Evolutionary conservation across 306 rosid genomes (phyloP).

Genomic region (Alnus glutinosa): DNA sequence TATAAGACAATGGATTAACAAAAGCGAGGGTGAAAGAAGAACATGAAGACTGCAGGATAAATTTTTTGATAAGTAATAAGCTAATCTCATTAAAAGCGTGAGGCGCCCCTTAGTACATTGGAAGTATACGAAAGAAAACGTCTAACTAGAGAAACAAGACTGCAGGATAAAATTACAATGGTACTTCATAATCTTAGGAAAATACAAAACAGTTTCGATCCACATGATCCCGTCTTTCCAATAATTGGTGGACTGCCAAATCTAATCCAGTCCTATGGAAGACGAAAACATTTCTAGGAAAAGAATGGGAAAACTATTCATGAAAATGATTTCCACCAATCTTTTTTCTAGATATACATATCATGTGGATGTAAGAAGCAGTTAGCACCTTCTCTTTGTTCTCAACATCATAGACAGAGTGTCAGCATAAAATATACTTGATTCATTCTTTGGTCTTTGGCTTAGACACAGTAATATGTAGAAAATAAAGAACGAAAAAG

Average conservation of each 20-base stretch:
- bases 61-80: neutral
- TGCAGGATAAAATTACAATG: neutral
- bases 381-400: conserved; percentile 4
- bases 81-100: too few relatives aligned
- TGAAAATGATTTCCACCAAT: neutral
- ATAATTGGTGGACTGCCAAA: too few relatives aligned
- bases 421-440: conserved; percentile 1
- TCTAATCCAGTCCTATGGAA: neutral
- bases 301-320: neutral
- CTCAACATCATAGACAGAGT: conserved; percentile 2
- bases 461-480: too few relatives aligned
- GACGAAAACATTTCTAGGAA: neutral
- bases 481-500: too few relatives aligned
- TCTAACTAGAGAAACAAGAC: neutral
- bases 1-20: neutral
- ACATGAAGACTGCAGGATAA: neutral
- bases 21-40: neutral
- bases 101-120: too few relatives aligned
- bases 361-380: neutral
- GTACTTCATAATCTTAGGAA: neutral
- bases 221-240: neutral
- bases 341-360: neutral
- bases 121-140: too few relatives aligned
- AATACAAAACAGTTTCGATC: neutral
- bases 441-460: neutral